Base-by-base conservation (phyloP, 495 filamentous ascomycete genomes). In the Aspergillus ostianus region DNA sequence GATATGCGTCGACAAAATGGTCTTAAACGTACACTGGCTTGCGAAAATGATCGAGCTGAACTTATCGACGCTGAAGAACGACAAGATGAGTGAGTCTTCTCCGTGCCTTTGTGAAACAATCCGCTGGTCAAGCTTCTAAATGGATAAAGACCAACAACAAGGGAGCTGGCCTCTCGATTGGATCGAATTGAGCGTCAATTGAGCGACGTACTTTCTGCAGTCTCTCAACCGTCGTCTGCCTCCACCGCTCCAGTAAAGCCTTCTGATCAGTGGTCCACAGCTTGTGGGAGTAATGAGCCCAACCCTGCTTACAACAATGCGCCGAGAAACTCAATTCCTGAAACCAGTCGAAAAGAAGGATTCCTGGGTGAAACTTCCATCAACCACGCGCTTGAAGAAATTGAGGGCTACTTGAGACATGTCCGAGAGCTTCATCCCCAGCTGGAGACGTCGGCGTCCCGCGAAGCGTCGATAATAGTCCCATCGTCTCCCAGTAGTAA, bases 1-100 rank as follows among this genome's bases (percentile, higher is more conserved):
- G 67, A 72, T 46, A 68, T 72, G 65, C 65, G 69, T 13, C 67
- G 67, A 10, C 59, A 53, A 55, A 62, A 62, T 55, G 44, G 54
- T 55, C 6, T 47, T 21, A 36, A 13, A 20, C 13, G 1, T 19
- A 32, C 29, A 6, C 18, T 20, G 19, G n/a, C 2, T 18, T 9
- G 19, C 12, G 27, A 12, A n/a, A 53, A 6, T 8, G n/a, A 47
- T 20, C 13, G 41, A 26, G 10, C 23, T 4, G 23, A 26, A 2
- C 23, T 4, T 26, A n/a, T n/a, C n/a, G n/a, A n/a, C n/a, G n/a
- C n/a, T n/a, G n/a, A n/a, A n/a, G n/a, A n/a, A n/a, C n/a, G n/a
- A n/a, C n/a, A n/a, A n/a, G n/a, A n/a, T n/a, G 23, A 26, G 23
- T 26, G 23, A 26, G 23, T 26, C 4, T 26, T 26, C 23, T 4